phyloP scores from a whole-genome alignment of 768 basidiomycete species.

The Leccinum pellstonianum region DNA sequence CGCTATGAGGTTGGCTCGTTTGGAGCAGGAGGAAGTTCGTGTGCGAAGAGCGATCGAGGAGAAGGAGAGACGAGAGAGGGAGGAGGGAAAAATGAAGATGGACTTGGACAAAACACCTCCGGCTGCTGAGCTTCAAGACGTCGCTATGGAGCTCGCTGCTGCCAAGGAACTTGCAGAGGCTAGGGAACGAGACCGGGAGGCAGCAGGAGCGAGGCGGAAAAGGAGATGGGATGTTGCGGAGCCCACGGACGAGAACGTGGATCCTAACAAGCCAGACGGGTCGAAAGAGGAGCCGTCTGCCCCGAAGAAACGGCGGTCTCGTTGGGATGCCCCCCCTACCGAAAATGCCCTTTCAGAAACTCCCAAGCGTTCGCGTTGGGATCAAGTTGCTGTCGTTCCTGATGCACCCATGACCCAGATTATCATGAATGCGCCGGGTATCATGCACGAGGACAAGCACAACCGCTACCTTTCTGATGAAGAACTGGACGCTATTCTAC shows the following conservation, averaged over 20 bases:
- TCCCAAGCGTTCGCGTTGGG: constrained; percentile 94
- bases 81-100: constrained; percentile 72
- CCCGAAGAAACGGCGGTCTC: constrained; percentile 88
- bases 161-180: constrained; percentile 38
- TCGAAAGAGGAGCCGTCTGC: constrained; percentile 75
- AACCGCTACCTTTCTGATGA: constrained; percentile 96
- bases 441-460: constrained; percentile 91
- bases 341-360: constrained; percentile 59
- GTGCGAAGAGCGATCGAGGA: constrained; percentile 86
- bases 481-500: constrained; percentile 90
- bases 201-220: constrained; percentile 63
- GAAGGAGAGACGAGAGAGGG: constrained; percentile 75
- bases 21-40: constrained; percentile 91
- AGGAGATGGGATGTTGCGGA: constrained; percentile 78
- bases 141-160: constrained; percentile 64
- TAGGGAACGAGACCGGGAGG: constrained; percentile 38
- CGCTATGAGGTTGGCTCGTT: constrained; percentile 84
- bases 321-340: constrained; percentile 94
- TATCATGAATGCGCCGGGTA: constrained; percentile 82
- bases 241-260: constrained; percentile 60
- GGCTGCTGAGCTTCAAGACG: constrained; percentile 71
- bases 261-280: constrained; percentile 60
- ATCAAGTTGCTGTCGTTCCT: constrained; percentile 79
- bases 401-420: constrained; percentile 75
- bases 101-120: constrained; percentile 93